Conservation (phyloP, 352 stramenopile species). For the Globisporangium spinosum region DNA sequence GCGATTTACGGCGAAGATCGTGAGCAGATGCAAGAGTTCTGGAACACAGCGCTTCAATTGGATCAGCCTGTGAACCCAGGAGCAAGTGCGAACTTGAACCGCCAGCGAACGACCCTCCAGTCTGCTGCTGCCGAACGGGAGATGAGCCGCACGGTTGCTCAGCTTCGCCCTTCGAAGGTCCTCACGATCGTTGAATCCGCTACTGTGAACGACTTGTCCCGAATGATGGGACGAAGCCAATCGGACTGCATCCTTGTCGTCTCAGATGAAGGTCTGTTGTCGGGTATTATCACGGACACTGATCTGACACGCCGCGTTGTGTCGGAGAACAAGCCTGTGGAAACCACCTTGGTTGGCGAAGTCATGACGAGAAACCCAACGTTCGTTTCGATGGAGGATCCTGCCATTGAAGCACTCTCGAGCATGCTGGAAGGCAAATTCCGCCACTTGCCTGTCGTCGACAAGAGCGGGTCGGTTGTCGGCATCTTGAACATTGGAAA, state of each 20-base stretch:
- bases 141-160: slow-evolving; percentile 71
- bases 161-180: slow-evolving; percentile 83
- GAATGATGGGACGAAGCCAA: slow-evolving; percentile 88
- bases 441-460: slow-evolving; percentile 81
- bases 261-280: slow-evolving; percentile 82
- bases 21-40: slow-evolving; percentile 89
- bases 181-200: slow-evolving; percentile 81
- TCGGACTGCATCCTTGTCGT: slow-evolving; percentile 93
- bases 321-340: slow-evolving; percentile 69
- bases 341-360: slow-evolving; percentile 62
- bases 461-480: slow-evolving; percentile 84
- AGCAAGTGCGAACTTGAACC: slow-evolving; percentile 24
- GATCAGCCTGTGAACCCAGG: slow-evolving; percentile 59
- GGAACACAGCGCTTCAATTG: slow-evolving; percentile 80
- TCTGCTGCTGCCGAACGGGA: slow-evolving; percentile 59
- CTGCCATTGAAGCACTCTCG: slow-evolving; percentile 82
- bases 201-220: slow-evolving; percentile 82
- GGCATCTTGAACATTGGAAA: slow-evolving; percentile 98
- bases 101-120: slow-evolving; percentile 60
- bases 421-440: slow-evolving; percentile 88
- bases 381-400: slow-evolving; percentile 81
- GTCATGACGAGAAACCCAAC: slow-evolving; percentile 85
- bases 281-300: slow-evolving; percentile 95
- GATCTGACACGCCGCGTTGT: slow-evolving; percentile 83
- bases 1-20: slow-evolving; percentile 85